phyloP scores from a whole-genome alignment of 2,329 filamentous ascomycete species.

The Thelonectria olida region DNA sequence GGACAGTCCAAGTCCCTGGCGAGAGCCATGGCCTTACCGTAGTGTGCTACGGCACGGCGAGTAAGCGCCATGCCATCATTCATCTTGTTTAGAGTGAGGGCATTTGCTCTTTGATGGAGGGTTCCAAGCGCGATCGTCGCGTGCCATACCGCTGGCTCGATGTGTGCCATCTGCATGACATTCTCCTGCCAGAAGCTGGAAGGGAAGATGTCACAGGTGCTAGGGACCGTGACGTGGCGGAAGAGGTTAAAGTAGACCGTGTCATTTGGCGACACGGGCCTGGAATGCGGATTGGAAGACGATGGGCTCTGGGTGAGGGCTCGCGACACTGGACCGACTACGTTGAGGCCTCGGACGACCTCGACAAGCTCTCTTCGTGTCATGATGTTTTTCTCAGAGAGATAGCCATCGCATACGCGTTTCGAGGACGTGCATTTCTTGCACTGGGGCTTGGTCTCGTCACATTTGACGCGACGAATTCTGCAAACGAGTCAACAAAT shows the following conservation, averaged over 20 bases:
- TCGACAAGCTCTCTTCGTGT: conserved; percentile 39
- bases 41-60: conserved; percentile 30
- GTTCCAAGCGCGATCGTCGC: conserved; percentile 41
- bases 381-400: conserved; percentile 16
- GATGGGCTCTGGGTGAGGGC: too few relatives aligned
- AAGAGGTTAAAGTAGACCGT: conserved; percentile 42
- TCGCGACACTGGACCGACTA: conserved; percentile 33
- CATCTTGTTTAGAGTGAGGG: neutral
- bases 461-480: conserved; percentile 44
- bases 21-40: conserved; percentile 36
- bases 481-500: conserved; percentile 14
- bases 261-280: too few relatives aligned
- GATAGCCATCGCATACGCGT: conserved; percentile 42
- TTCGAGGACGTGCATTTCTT: conserved; percentile 24
- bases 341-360: conserved; percentile 30
- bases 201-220: conserved; percentile 29
- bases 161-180: conserved; percentile 40
- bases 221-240: conserved; percentile 36
- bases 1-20: conserved; percentile 33
- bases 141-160: conserved; percentile 42
- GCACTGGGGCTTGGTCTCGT: conserved; percentile 41
- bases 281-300: too few relatives aligned
- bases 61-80: conserved; percentile 2
- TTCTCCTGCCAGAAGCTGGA: conserved; percentile 38
- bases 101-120: conserved; percentile 32